Percentiles rank a stretch among this genome's conserved stretches.
Evolutionary conservation across 148 eudicot genomes (phyloP).

Genomic region (Bassia scoparia): DNA sequence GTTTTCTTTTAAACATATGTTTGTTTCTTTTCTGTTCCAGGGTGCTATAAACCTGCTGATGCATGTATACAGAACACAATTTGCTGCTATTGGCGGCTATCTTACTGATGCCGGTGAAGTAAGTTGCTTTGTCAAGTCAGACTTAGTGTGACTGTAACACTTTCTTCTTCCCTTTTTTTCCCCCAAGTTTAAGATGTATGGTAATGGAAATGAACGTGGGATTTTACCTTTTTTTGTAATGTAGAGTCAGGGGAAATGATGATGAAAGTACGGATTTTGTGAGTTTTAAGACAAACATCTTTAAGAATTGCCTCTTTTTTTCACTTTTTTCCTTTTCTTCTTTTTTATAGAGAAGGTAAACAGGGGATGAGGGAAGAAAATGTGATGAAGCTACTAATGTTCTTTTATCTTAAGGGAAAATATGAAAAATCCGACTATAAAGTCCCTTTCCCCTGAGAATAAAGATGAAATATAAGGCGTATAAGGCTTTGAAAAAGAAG

Average conservation of each 20-base stretch:
- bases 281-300: not conserved
- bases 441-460: not conserved
- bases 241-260: not conserved
- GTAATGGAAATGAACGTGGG: not conserved
- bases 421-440: not conserved
- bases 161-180: not conserved
- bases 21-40: constrained; percentile 35
- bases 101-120: constrained; percentile 99
- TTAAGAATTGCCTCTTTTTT: not conserved
- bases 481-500: too few relatives aligned
- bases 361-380: not conserved
- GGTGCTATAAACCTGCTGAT: constrained; percentile 92
- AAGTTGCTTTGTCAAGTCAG: constrained; percentile 27
- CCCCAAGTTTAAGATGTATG: not conserved
- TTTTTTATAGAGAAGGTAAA: too few relatives aligned
- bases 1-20: not conserved
- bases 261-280: not conserved
- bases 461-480: too few relatives aligned
- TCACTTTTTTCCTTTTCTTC: too few relatives aligned
- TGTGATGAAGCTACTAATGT: not conserved
- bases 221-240: not conserved
- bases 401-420: too few relatives aligned
- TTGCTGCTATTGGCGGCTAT: constrained; percentile 89
- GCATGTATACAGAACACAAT: constrained; percentile 80
- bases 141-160: not conserved